A percentile compares a stretch with the other conserved stretches of the same genome.
phyloP scores from a whole-genome alignment of 148 eudicot genomes.

The Pouteria glomerata region DNA sequence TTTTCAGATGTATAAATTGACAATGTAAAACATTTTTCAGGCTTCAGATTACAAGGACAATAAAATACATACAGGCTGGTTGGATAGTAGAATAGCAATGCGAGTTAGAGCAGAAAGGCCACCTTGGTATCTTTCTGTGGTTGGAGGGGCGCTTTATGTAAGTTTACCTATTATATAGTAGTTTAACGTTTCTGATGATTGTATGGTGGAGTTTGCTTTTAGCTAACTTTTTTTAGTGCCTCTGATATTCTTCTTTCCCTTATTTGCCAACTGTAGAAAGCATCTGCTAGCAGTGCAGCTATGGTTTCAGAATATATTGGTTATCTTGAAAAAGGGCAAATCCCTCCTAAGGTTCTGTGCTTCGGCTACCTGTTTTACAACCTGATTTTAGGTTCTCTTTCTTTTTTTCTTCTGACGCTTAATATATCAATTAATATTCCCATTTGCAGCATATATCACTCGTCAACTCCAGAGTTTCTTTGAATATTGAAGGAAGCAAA shows the following conservation, averaged over 20 bases:
- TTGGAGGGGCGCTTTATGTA: conserved; percentile 98
- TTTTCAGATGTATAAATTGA: neutral
- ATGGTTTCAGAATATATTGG: conserved; percentile 93
- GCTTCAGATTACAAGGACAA: conserved; percentile 90
- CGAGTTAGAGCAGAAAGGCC: conserved; percentile 99
- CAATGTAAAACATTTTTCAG: conserved; percentile 29
- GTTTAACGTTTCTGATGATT: neutral
- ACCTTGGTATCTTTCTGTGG: conserved; percentile 98
- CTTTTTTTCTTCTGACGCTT: neutral
- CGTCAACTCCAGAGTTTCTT: conserved; percentile 82
- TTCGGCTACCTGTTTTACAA: neutral
- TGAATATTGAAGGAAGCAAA: conserved; percentile 98
- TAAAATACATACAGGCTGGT: conserved; percentile 98
- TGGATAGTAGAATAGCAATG: conserved; percentile 99
- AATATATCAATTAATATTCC: neutral
- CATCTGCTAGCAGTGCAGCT: conserved; percentile 96
- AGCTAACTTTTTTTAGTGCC: neutral
- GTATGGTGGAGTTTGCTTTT: neutral
- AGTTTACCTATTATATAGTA: conserved; percentile 24
- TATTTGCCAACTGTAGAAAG: conserved; percentile 59
- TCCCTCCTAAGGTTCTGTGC: conserved; percentile 84
- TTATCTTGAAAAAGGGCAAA: conserved; percentile 98
- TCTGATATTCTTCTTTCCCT: conserved; percentile 8
- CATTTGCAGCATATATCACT: conserved; percentile 97
- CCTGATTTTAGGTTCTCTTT: neutral